Evolutionary conservation across 768 basidiomycete species (phyloP).

Genomic region (Daedalea quercina): DNA sequence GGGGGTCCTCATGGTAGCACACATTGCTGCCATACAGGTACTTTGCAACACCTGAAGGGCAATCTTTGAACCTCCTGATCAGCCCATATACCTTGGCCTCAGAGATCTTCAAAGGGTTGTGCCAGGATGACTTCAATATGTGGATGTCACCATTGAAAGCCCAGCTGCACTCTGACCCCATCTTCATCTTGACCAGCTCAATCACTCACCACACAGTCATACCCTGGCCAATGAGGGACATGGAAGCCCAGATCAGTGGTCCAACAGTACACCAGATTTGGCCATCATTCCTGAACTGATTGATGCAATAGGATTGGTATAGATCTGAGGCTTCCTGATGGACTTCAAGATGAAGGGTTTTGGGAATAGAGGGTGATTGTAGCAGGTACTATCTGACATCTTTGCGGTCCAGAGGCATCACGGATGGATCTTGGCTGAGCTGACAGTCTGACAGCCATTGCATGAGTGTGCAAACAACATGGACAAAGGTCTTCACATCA

Average conservation of each 20-base stretch:
- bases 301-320: too few relatives aligned
- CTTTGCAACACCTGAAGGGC: neutral
- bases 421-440: slow-evolving; percentile 7
- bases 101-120: neutral
- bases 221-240: slow-evolving; percentile 13
- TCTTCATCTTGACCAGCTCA: too few relatives aligned
- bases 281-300: neutral
- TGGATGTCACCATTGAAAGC: too few relatives aligned
- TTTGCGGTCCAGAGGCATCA: neutral
- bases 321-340: too few relatives aligned
- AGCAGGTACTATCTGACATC: too few relatives aligned
- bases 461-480: slow-evolving; percentile 15
- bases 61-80: neutral
- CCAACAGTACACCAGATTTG: slow-evolving; percentile 2
- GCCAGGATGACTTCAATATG: slow-evolving; percentile 2
- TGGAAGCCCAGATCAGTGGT: slow-evolving; percentile 4
- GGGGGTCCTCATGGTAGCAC: too few relatives aligned
- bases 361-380: too few relatives aligned
- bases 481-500: slow-evolving; percentile 18
- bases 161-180: too few relatives aligned
- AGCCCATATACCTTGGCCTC: neutral
- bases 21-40: neutral
- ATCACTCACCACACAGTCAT: slow-evolving; percentile 10
- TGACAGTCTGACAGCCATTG: slow-evolving; percentile 1
- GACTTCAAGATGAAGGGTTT: too few relatives aligned